Percentiles rank a stretch among this genome's conserved stretches.
phyloP scores from a whole-genome alignment of 306 rosid genomes.

The Inga oerstediana region DNA sequence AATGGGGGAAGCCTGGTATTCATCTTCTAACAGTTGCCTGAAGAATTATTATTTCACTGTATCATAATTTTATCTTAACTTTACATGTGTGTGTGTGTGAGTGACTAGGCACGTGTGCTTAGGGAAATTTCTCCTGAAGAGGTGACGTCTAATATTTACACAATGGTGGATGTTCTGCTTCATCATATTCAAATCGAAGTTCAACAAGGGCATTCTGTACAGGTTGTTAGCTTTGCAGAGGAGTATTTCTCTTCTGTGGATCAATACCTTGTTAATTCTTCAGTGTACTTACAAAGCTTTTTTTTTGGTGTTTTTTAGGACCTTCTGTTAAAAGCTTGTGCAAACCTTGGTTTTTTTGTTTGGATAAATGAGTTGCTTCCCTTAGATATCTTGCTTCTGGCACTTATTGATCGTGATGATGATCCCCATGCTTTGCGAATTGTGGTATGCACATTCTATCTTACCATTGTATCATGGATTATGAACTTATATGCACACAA shows the following conservation, averaged over 20 bases:
- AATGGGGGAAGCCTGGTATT: conserved; percentile 83
- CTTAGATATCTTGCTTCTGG: conserved; percentile 90
- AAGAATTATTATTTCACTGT: conserved; percentile 23
- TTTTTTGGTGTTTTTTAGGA: conserved; percentile 57
- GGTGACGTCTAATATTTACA: conserved; percentile 88
- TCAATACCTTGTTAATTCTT: conserved; percentile 12
- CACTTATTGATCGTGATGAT: conserved; percentile 96
- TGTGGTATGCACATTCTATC: conserved; percentile 65
- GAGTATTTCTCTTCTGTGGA: conserved; percentile 17
- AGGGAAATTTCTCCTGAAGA: conserved; percentile 95
- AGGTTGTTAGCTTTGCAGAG: conserved; percentile 50
- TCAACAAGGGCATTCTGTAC: conserved; percentile 82
- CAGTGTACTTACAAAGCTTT: conserved; percentile 14
- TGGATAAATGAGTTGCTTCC: conserved; percentile 97
- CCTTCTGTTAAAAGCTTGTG: conserved; percentile 75
- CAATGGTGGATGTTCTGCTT: conserved; percentile 95
- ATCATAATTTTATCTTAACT: conserved; percentile 7
- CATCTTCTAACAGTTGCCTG: conserved; percentile 25
- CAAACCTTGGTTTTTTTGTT: conserved; percentile 83
- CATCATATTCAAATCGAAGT: conserved; percentile 92
- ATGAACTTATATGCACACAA: not conserved
- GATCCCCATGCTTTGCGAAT: conserved; percentile 96
- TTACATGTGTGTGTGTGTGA: conserved; percentile 9
- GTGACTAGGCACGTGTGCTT: conserved; percentile 77
- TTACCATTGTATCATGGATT: conserved; percentile 17